Percentiles rank a stretch among this genome's conserved stretches.
These are phyloP conservation scores for Pseudogymnoascus sp. DNA, from an alignment of 2,329 filamentous ascomycete species.

Conservation along the genomic window DNA sequence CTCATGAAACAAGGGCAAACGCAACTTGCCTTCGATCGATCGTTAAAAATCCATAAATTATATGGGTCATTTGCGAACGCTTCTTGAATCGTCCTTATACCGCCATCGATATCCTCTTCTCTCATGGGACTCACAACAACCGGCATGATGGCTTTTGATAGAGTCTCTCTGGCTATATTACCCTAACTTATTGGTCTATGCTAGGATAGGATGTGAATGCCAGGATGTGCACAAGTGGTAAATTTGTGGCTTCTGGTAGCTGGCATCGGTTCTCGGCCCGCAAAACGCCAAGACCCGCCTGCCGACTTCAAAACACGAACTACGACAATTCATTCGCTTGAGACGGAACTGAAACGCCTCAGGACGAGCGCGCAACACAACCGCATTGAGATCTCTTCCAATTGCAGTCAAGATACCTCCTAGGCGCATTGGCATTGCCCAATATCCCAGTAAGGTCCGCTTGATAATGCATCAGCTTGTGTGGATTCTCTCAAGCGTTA, in stretches of 20 bases:
- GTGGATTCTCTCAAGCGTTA: neutral
- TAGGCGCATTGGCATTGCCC: neutral
- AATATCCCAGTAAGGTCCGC: neutral
- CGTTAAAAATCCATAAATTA: slow-evolving; percentile 57
- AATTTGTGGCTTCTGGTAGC: neutral
- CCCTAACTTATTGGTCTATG: neutral
- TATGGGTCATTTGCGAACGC: slow-evolving; percentile 64
- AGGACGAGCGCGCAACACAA: slow-evolving; percentile 1
- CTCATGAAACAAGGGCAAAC: neutral
- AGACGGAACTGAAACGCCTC: slow-evolving; percentile 2
- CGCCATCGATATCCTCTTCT: slow-evolving; percentile 54
- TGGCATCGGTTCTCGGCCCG: slow-evolving; percentile 1
- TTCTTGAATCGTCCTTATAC: slow-evolving; percentile 58
- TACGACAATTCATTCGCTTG: neutral
- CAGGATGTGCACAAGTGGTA: neutral
- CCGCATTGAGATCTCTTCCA: neutral
- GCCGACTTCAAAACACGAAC: neutral
- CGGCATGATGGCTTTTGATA: slow-evolving; percentile 33
- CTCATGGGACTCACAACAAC: slow-evolving; percentile 51
- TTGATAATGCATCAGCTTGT: neutral
- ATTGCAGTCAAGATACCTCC: neutral
- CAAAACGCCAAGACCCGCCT: neutral
- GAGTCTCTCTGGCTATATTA: neutral
- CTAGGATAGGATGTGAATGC: neutral
- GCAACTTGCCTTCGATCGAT: slow-evolving; percentile 45